Evolutionary conservation across 306 rosid species (phyloP).

Genomic region (Quercus suber): DNA sequence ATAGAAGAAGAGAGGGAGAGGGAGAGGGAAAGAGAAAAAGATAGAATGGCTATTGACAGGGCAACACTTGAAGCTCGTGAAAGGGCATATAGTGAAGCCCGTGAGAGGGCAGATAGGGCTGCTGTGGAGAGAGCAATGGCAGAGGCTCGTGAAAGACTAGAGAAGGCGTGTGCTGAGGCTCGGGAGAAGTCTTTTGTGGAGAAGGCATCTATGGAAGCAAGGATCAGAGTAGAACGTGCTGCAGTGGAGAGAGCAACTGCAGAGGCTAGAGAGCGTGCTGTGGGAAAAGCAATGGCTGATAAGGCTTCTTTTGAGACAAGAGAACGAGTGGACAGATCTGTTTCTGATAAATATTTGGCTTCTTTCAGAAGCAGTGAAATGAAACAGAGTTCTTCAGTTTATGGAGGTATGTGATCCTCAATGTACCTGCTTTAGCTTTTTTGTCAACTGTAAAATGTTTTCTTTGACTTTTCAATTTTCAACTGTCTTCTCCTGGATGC

Average conservation of each 20-base stretch:
- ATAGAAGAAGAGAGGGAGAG: conserved; percentile 87
- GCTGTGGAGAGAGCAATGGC: conserved; percentile 80
- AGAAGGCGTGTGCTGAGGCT: conserved; percentile 93
- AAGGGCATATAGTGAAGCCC: conserved; percentile 56
- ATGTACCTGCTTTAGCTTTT: conserved; percentile 9
- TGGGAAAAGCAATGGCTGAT: conserved; percentile 71
- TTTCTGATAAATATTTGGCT: conserved; percentile 67
- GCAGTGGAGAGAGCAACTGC: conserved; percentile 90
- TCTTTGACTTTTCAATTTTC: neutral
- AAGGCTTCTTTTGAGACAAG: conserved; percentile 60
- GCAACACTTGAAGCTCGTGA: conserved; percentile 78
- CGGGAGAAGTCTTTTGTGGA: conserved; percentile 74
- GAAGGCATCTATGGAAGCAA: conserved; percentile 72
- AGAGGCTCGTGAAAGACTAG: conserved; percentile 92
- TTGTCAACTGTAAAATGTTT: conserved; percentile 5
- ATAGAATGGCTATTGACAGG: conserved; percentile 76
- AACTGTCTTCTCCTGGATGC: conserved; percentile 17
- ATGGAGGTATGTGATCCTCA: conserved; percentile 54
- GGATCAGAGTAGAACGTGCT: conserved; percentile 81
- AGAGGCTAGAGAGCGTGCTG: conserved; percentile 93
- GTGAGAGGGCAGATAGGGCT: conserved; percentile 74
- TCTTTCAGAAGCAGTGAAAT: conserved; percentile 50
- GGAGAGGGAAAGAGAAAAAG: conserved; percentile 96
- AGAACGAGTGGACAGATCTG: conserved; percentile 77
- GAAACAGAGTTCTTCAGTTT: conserved; percentile 53